Evolutionary conservation across 2,329 filamentous ascomycete genomes (phyloP).

Genomic region (Cryphonectria japonica): DNA sequence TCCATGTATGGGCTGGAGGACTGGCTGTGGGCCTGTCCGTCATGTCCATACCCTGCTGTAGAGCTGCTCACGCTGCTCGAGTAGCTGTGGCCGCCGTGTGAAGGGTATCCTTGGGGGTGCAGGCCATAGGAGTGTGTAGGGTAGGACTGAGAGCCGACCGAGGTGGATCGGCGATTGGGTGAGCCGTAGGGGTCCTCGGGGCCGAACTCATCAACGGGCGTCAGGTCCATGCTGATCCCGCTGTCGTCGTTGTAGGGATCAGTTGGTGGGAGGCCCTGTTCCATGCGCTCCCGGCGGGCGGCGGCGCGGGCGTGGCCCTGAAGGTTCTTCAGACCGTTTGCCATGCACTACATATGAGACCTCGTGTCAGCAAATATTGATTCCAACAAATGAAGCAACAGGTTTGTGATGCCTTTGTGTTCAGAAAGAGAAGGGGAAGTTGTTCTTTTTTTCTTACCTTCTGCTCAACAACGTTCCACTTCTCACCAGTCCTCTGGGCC

Average conservation of each 20-base stretch:
- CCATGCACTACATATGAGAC: conserved; percentile 67
- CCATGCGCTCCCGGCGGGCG: conserved; percentile 66
- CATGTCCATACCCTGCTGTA: conserved; percentile 34
- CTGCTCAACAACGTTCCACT: conserved; percentile 71
- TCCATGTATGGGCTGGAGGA: conserved; percentile 53
- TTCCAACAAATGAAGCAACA: background rate
- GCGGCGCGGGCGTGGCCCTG: conserved; percentile 70
- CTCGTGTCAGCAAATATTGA: conserved; percentile 24
- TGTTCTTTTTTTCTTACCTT: conserved; percentile 51
- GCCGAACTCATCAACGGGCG: conserved; percentile 62
- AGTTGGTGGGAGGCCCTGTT: conserved; percentile 46
- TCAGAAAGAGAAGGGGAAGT: no score
- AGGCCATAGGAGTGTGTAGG: conserved; percentile 31
- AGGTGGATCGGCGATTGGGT: conserved; percentile 51
- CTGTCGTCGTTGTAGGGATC: conserved; percentile 70
- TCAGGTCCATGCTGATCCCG: conserved; percentile 67
- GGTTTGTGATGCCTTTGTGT: background rate
- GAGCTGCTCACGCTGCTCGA: conserved; percentile 59
- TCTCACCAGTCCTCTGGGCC: conserved; percentile 77
- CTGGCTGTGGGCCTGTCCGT: conserved; percentile 42
- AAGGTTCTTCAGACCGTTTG: conserved; percentile 80
- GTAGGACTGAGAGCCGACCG: conserved; percentile 40
- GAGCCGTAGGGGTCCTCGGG: conserved; percentile 56
- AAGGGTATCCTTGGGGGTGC: conserved; percentile 31
- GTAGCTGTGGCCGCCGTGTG: conserved; percentile 48